These are phyloP conservation scores for Dothideomycetidae sp. DNA, from an alignment of 2,329 filamentous ascomycete genomes.

Conservation along the genomic window DNA sequence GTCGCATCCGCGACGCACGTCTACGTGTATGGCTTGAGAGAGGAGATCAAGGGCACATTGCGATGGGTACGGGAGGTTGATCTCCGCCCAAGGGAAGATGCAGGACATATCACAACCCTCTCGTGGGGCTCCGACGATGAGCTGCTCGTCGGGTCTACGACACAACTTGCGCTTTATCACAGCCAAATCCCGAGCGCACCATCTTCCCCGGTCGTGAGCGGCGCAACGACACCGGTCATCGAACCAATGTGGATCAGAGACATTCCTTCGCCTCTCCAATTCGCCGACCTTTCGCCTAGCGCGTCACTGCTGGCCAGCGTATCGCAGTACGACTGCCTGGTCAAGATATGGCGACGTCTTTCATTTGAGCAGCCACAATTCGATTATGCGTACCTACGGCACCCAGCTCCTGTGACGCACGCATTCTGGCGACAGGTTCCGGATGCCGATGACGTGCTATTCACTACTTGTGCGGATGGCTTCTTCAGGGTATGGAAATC, in stretches of 20 bases:
- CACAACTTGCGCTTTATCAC: slow-evolving; percentile 56
- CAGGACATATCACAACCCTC: slow-evolving; percentile 42
- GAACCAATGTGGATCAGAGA: slow-evolving; percentile 50
- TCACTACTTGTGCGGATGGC: slow-evolving; percentile 74
- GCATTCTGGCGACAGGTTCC: slow-evolving; percentile 62
- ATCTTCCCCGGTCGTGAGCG: slow-evolving; percentile 14
- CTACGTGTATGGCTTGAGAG: slow-evolving; percentile 65
- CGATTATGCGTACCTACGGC: slow-evolving; percentile 80
- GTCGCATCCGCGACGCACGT: slow-evolving; percentile 52
- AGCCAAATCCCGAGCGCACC: slow-evolving; percentile 26
- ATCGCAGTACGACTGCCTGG: slow-evolving; percentile 61
- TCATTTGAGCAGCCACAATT: slow-evolving; percentile 80
- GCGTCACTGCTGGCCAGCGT: slow-evolving; percentile 74
- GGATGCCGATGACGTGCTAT: slow-evolving; percentile 80
- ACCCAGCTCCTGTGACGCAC: slow-evolving; percentile 65
- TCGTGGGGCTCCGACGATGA: slow-evolving; percentile 86
- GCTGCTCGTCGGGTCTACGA: slow-evolving; percentile 58
- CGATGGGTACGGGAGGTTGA: slow-evolving; percentile 49
- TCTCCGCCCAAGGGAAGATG: slow-evolving; percentile 34
- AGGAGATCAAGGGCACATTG: slow-evolving; percentile 63
- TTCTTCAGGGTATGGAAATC: slow-evolving; percentile 72
- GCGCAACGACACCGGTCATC: slow-evolving; percentile 31
- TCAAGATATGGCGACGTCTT: slow-evolving; percentile 85
- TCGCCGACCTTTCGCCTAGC: slow-evolving; percentile 71
- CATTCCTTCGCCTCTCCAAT: slow-evolving; percentile 58